These are phyloP conservation scores for Epicoccum nigrum DNA, from an alignment of 2,329 filamentous ascomycete genomes.

Conservation along the genomic window DNA sequence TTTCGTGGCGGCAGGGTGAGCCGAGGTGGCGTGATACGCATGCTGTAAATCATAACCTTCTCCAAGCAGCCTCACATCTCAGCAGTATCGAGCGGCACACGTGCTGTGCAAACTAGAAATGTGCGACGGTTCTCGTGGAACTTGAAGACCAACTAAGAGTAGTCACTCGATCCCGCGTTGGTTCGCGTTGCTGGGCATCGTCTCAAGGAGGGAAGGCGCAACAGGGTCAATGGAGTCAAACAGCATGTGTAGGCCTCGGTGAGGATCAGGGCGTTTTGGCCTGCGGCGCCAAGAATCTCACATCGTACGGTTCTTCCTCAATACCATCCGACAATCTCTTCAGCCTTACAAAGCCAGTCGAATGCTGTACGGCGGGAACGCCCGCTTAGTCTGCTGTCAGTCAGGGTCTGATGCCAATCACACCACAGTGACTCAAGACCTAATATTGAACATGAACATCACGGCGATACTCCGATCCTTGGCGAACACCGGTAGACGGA, in stretches of 20 bases:
- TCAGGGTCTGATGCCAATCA: conserved; percentile 8
- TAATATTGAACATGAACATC: not conserved
- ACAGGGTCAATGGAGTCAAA: too few species aligned
- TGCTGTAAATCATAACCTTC: not conserved
- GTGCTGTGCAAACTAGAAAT: conserved; percentile 13
- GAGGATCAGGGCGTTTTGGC: too few species aligned
- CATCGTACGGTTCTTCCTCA: not conserved
- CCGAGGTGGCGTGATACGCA: conserved; percentile 29
- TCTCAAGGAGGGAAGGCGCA: too few species aligned
- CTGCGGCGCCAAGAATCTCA: not conserved
- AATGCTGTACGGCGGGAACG: conserved; percentile 19
- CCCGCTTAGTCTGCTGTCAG: conserved; percentile 19
- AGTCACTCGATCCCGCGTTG: too few species aligned
- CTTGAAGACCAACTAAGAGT: too few species aligned
- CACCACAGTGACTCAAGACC: conserved; percentile 4
- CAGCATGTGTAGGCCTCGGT: too few species aligned
- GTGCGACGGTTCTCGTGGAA: not conserved
- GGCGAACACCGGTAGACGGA: not conserved
- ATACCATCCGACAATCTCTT: conserved; percentile 1
- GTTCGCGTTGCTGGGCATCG: too few species aligned
- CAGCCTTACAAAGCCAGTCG: conserved; percentile 15
- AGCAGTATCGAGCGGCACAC: conserved; percentile 17
- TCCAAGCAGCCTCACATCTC: not conserved
- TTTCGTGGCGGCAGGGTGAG: conserved; percentile 11
- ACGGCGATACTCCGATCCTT: not conserved